Evolutionary conservation across 306 rosid genomes (phyloP).

Genomic region (Dryas octopetala): DNA sequence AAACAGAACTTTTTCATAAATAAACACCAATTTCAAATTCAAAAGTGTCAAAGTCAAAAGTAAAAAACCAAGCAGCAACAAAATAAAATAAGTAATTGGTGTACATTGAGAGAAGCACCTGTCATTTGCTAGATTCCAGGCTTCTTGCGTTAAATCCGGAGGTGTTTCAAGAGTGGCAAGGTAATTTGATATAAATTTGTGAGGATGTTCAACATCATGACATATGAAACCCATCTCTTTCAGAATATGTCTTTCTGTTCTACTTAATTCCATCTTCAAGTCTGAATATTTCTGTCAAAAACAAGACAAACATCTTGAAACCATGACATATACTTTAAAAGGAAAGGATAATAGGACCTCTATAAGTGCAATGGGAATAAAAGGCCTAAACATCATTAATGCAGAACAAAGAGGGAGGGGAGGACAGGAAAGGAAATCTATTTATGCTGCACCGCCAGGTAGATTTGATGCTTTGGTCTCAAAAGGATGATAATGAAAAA

Average conservation of each 20-base stretch:
- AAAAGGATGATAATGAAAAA: conserved; percentile 1
- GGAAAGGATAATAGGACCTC: not conserved
- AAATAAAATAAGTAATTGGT: not conserved
- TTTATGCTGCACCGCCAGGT: not conserved
- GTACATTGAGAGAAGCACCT: conserved; percentile 43
- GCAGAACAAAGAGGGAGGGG: not conserved
- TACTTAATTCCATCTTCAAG: conserved; percentile 80
- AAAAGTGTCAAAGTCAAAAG: not conserved
- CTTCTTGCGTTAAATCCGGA: conserved; percentile 88
- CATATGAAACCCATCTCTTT: conserved; percentile 99
- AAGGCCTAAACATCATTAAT: not conserved
- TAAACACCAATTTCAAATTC: not conserved
- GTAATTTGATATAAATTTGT: conserved; percentile 92
- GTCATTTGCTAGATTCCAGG: conserved; percentile 98
- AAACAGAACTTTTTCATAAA: not conserved
- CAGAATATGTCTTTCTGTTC: conserved; percentile 94
- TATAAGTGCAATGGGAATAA: not conserved
- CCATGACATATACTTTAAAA: not conserved
- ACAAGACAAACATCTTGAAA: not conserved
- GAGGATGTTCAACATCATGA: conserved; percentile 99
- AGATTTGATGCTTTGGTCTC: not conserved
- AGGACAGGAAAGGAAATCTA: not conserved
- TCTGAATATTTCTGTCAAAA: conserved; percentile 72
- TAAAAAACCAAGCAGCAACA: not conserved
- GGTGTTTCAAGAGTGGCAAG: conserved; percentile 87